phyloP scores from a whole-genome alignment of 805 yeast species.

The Danielozyma ontarioensis region DNA sequence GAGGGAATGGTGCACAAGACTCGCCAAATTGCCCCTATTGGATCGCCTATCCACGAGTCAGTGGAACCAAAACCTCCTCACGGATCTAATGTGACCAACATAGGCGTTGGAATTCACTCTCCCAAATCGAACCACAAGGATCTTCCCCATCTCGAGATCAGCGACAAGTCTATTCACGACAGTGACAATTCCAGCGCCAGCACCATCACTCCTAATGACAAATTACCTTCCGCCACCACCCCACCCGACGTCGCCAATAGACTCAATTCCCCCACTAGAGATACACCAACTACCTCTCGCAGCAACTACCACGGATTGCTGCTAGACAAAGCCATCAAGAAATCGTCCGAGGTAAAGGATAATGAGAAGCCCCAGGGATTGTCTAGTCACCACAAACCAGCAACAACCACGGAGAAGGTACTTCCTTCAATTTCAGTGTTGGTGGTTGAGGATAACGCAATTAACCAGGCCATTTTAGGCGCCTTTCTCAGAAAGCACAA shows the following conservation, averaged over 20 bases:
- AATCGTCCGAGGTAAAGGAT: not conserved
- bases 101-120: slow-evolving; percentile 10
- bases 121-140: slow-evolving; percentile 1
- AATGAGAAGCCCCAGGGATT: slow-evolving; percentile 1
- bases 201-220: slow-evolving; percentile 6
- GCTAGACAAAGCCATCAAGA: not conserved
- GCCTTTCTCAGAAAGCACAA: slow-evolving; percentile 82
- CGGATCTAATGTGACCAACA: slow-evolving; percentile 12
- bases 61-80: slow-evolving; percentile 1
- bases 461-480: slow-evolving; percentile 87
- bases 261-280: slow-evolving; percentile 6
- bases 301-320: not conserved
- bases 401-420: slow-evolving; percentile 52
- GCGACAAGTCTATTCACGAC: not conserved
- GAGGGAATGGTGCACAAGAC: slow-evolving; percentile 9
- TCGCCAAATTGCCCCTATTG: not conserved
- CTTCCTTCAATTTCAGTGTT: slow-evolving; percentile 85
- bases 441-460: slow-evolving; percentile 94
- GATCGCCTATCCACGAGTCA: slow-evolving; percentile 1
- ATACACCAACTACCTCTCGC: slow-evolving; percentile 1
- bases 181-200: not conserved
- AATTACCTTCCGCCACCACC: not conserved
- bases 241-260: slow-evolving; percentile 2
- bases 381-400: slow-evolving; percentile 8
- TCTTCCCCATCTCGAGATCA: not conserved